phyloP scores from a whole-genome alignment of 164 flowering plant genomes.

The Liquidambar formosana region DNA sequence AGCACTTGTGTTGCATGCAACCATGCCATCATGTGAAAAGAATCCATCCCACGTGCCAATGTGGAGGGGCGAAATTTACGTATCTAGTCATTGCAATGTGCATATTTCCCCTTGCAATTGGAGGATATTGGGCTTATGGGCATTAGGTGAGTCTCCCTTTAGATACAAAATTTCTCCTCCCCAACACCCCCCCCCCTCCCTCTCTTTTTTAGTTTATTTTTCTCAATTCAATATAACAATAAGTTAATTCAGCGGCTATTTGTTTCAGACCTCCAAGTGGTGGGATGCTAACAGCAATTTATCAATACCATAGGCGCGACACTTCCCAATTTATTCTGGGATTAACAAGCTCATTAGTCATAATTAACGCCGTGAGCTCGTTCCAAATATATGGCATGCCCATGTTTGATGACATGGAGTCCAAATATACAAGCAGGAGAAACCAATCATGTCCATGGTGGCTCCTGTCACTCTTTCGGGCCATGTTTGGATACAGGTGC shows the following conservation, averaged over 20 bases:
- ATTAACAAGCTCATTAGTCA: constrained; percentile 35
- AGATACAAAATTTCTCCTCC: too few relatives aligned
- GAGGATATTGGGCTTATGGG: constrained; percentile 69
- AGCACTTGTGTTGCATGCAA: constrained; percentile 37
- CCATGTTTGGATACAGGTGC: constrained; percentile 44
- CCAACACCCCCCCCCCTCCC: too few relatives aligned
- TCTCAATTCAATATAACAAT: not conserved
- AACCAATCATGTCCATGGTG: constrained; percentile 54
- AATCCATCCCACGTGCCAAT: constrained; percentile 49
- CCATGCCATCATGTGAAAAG: constrained; percentile 53
- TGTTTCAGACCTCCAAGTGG: constrained; percentile 27
- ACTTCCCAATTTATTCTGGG: constrained; percentile 40
- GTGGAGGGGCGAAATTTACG: constrained; percentile 62
- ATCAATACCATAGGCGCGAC: constrained; percentile 38
- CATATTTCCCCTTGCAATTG: constrained; percentile 56
- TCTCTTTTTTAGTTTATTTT: not conserved
- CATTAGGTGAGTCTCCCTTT: constrained; percentile 33
- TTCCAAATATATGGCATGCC: constrained; percentile 70
- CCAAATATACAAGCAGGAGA: constrained; percentile 41
- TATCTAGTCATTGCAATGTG: constrained; percentile 46
- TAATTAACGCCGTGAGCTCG: constrained; percentile 52
- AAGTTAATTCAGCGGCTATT: not conserved
- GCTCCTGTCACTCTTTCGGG: constrained; percentile 38
- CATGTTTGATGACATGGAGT: constrained; percentile 55
- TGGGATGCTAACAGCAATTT: constrained; percentile 41